phyloP scores from a whole-genome alignment of 306 rosid genomes.

The Trifolium fragiferum region DNA sequence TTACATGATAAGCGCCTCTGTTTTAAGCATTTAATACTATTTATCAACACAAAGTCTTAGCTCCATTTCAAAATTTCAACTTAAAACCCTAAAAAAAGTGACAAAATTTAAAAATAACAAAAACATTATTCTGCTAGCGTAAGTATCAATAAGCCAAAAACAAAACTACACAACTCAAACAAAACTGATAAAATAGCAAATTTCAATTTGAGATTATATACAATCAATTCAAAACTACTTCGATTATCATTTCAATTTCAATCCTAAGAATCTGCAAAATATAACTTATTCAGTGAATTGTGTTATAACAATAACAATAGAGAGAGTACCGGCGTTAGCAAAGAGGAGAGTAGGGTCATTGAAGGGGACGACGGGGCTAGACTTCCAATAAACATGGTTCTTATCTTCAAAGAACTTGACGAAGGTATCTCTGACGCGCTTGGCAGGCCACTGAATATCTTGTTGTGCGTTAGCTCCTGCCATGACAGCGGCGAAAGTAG shows the following conservation, averaged over 20 bases:
- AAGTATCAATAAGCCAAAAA: slow-evolving; percentile 15
- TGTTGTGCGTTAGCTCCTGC: slow-evolving; percentile 17
- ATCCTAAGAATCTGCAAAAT: not conserved
- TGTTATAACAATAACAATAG: not conserved
- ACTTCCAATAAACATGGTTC: slow-evolving; percentile 61
- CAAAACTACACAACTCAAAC: not conserved
- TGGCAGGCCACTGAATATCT: slow-evolving; percentile 50
- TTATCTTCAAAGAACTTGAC: slow-evolving; percentile 59
- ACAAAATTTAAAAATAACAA: not conserved
- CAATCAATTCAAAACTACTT: not conserved
- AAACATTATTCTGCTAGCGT: not conserved
- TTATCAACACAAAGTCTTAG: not conserved
- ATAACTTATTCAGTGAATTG: not conserved
- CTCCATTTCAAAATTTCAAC: not conserved
- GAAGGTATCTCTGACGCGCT: slow-evolving; percentile 54
- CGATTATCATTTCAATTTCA: not conserved
- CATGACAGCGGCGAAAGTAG: slow-evolving; percentile 42
- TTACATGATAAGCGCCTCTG: not conserved
- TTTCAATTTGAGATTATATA: not conserved
- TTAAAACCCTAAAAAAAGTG: slow-evolving; percentile 1
- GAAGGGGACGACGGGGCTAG: slow-evolving; percentile 92
- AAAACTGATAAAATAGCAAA: not conserved
- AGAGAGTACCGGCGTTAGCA: slow-evolving; percentile 76
- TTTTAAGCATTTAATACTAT: not conserved
- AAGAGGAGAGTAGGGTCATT: slow-evolving; percentile 93